Evolutionary conservation across 768 basidiomycete species (phyloP).

Genomic region (Tricholoma saponaceum): DNA sequence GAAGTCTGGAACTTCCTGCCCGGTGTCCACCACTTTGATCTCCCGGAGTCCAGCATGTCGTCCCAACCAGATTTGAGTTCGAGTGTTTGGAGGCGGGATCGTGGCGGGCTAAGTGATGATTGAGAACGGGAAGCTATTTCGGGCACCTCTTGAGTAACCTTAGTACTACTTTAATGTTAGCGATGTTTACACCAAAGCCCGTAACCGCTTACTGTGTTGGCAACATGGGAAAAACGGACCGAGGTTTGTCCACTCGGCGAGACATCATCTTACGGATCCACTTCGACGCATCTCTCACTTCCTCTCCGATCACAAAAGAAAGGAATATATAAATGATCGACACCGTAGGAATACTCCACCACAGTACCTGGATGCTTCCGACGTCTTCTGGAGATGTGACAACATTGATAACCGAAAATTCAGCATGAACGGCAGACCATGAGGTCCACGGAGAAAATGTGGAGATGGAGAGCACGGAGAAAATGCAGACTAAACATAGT

Average conservation of each 20-base stretch:
- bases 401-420: conserved; percentile 34
- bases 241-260: conserved; percentile 6
- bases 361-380: conserved; percentile 23
- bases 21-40: conserved; percentile 17
- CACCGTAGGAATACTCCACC: conserved; percentile 38
- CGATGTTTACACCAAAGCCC: background rate
- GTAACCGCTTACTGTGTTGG: conserved; percentile 19
- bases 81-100: conserved; percentile 21
- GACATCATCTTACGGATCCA: conserved; percentile 24
- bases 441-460: conserved; percentile 35
- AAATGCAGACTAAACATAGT: conserved; percentile 35
- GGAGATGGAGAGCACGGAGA: conserved; percentile 31
- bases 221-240: conserved; percentile 8
- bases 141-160: background rate
- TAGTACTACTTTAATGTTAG: background rate
- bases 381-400: conserved; percentile 20
- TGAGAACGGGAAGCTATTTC: conserved; percentile 15
- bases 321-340: conserved; percentile 37
- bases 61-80: conserved; percentile 50
- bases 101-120: conserved; percentile 17
- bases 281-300: conserved; percentile 28
- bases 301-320: conserved; percentile 33
- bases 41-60: conserved; percentile 37
- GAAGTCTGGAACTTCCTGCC: conserved; percentile 17
- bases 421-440: conserved; percentile 44